Evolutionary conservation across 495 filamentous ascomycete species (phyloP), one percentile per base, ranked within the genome.

Genomic region (Daldinia childiae): DNA sequence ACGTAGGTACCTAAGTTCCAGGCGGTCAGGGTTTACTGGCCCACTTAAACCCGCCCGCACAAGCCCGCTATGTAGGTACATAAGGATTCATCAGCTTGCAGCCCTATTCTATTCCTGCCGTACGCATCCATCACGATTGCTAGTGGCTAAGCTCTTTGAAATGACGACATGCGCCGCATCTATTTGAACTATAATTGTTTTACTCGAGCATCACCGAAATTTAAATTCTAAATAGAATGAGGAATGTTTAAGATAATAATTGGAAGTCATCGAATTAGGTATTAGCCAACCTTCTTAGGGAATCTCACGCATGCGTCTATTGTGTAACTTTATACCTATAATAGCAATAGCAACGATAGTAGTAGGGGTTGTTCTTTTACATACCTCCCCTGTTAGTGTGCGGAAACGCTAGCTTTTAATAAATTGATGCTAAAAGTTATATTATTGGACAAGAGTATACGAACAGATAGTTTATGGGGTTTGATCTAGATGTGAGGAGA

Each of bases 71-170:
- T n/a, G n/a, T n/a, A n/a, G n/a, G n/a, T n/a, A n/a, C n/a, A n/a
- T n/a, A n/a, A n/a, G 59, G 63, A 62, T 63, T 63, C 54, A 59
- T 67, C 63, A 71, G 68, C 68, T 62, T 34, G 43, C 43, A 66
- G 68, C 68, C 68, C 55, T 71, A 66, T 41, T 66, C 41, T 62
- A 58, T 58, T 62, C 34, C 48, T 68, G n/a, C 60, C 58, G n/a
- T 57, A 1, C 7, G 27, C 54, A 19, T 21, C n/a, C n/a, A 5
- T 17, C 30, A 15, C 15, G 3, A 30, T 30, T 19, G 6, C 29
- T 57, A 57, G 27, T 57, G 15, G 17, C 17, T 38, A 54, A 54
- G 26, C 27, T n/a, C 5, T 8, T 54, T 7, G 24, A 54, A 6
- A 54, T 48, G 50, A 54, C 24, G 50, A 48, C 43, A 48, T 48